These are phyloP conservation scores for Bolboschoenoplectus hybrid DNA, from an alignment of 202 grass and related monocot species.

Conservation along the genomic window DNA sequence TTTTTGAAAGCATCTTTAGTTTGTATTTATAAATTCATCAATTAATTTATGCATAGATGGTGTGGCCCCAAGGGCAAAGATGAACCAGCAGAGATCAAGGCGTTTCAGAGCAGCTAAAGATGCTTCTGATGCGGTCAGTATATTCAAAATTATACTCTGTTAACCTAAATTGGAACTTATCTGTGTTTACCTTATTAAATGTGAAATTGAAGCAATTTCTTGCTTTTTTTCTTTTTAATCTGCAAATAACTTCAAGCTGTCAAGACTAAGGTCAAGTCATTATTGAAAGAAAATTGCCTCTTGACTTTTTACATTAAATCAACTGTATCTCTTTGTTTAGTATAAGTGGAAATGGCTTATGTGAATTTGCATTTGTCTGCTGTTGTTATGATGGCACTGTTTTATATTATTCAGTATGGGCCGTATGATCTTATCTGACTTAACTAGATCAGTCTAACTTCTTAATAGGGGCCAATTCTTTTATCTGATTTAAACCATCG, in stretches of 20 bases:
- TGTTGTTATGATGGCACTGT: neutral
- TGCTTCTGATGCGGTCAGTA: constrained; percentile 90
- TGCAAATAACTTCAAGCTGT: neutral
- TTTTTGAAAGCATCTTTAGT: neutral
- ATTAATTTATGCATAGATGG: constrained; percentile 59
- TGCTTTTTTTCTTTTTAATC: neutral
- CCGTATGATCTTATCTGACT: constrained; percentile 4
- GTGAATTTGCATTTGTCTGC: neutral
- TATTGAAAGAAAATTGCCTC: neutral
- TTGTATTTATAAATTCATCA: constrained; percentile 24
- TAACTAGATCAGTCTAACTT: neutral
- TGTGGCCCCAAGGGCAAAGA: constrained; percentile 98
- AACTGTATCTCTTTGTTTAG: neutral
- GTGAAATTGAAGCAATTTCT: neutral
- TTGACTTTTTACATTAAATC: neutral
- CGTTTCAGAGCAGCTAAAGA: constrained; percentile 99
- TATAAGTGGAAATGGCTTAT: neutral
- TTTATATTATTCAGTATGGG: neutral
- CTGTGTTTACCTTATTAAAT: neutral
- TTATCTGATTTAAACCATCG: neutral
- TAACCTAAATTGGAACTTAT: neutral
- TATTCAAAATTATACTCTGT: constrained; percentile 23
- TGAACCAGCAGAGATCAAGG: constrained; percentile 98
- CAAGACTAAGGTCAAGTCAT: neutral
- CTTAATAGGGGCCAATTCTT: neutral